Evolutionary conservation across 768 basidiomycete genomes (phyloP).

Genomic region (Lactarius hengduanensis): DNA sequence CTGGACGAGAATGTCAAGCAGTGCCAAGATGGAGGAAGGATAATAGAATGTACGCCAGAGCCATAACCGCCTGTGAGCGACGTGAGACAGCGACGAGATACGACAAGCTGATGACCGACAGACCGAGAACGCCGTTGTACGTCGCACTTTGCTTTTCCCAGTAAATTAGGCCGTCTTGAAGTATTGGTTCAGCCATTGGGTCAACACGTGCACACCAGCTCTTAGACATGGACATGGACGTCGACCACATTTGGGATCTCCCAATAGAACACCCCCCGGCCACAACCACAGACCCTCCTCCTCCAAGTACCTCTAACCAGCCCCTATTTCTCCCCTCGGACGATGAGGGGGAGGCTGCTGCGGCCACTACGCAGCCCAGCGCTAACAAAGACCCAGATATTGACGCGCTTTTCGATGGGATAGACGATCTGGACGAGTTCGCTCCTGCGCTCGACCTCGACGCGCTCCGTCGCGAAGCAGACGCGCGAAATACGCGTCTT

Average conservation of each 20-base stretch:
- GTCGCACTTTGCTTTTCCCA: conserved; percentile 82
- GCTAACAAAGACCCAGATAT: conserved; percentile 34
- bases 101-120: conserved; percentile 26
- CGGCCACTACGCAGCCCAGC: conserved; percentile 3
- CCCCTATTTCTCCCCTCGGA: conserved; percentile 57
- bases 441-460: conserved; percentile 53
- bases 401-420: conserved; percentile 45
- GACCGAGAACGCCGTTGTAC: conserved; percentile 85
- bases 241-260: conserved; percentile 60
- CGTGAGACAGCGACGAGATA: conserved; percentile 3
- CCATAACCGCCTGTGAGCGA: conserved; percentile 49
- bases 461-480: conserved; percentile 54
- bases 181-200: conserved; percentile 45
- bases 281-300: conserved; percentile 24
- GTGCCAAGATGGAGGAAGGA: conserved; percentile 24
- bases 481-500: conserved; percentile 43
- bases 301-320: conserved; percentile 33
- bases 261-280: conserved; percentile 34
- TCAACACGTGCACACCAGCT: conserved; percentile 8
- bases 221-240: conserved; percentile 32
- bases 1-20: conserved; percentile 39
- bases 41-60: conserved; percentile 42
- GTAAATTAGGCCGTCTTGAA: conserved; percentile 79
- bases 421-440: conserved; percentile 49
- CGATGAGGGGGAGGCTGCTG: conserved; percentile 49